Conservation (phyloP, 352 stramenopile species). For the Phytophthora lateralis region DNA sequence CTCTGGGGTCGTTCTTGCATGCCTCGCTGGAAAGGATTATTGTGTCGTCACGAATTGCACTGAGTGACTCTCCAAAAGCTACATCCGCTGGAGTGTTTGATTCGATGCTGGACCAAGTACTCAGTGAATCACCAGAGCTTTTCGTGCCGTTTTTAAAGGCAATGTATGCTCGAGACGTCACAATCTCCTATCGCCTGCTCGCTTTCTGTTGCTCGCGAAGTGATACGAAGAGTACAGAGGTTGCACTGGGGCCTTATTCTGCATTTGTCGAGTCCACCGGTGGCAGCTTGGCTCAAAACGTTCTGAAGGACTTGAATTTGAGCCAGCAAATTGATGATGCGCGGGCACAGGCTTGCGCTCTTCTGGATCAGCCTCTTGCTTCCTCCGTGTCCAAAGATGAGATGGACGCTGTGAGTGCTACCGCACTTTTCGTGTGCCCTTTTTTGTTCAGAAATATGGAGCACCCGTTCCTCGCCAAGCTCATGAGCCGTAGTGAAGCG, state of each 20-base stretch:
- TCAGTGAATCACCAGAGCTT: constrained; percentile 68
- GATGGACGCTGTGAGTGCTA: constrained; percentile 67
- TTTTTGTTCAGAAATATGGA: constrained; percentile 77
- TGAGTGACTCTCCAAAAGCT: constrained; percentile 63
- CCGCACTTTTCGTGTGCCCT: constrained; percentile 59
- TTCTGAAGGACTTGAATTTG: constrained; percentile 75
- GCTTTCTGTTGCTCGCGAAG: constrained; percentile 75
- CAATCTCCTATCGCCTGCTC: constrained; percentile 77
- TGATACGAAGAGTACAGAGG: constrained; percentile 55
- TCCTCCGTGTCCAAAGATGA: constrained; percentile 46
- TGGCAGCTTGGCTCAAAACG: constrained; percentile 46
- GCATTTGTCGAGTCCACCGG: constrained; percentile 65
- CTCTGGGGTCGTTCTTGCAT: constrained; percentile 69
- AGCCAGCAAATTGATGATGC: constrained; percentile 85
- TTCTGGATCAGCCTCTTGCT: constrained; percentile 49
- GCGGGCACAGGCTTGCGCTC: constrained; percentile 56
- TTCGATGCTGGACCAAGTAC: constrained; percentile 82
- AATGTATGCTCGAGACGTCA: constrained; percentile 76
- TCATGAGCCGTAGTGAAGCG: constrained; percentile 64
- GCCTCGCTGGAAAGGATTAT: constrained; percentile 74
- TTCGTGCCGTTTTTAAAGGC: constrained; percentile 83
- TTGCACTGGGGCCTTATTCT: constrained; percentile 65
- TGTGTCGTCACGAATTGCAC: constrained; percentile 72
- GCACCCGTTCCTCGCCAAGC: constrained; percentile 62
- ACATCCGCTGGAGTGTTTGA: constrained; percentile 73